phyloP scores from a whole-genome alignment of 2,329 filamentous ascomycete genomes.

The Lachnellula occidentalis region DNA sequence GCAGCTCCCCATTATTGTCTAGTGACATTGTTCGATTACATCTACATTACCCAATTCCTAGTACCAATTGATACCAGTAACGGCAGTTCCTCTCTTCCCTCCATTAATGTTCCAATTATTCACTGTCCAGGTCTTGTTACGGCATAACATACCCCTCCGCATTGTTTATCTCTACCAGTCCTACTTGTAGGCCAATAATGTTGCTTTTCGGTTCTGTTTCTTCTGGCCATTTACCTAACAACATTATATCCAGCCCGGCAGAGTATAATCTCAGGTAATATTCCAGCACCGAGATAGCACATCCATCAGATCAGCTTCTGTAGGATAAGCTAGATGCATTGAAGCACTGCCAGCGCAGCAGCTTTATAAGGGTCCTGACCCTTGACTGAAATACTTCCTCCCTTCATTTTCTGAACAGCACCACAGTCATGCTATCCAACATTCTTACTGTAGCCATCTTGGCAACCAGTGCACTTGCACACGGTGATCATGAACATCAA shows the following conservation, averaged over 20 bases:
- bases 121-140: not conserved
- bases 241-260: not conserved
- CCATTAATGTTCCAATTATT: not conserved
- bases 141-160: slow-evolving; percentile 2
- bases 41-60: slow-evolving; percentile 18
- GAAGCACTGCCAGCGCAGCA: slow-evolving; percentile 19
- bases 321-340: slow-evolving; percentile 6
- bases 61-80: slow-evolving; percentile 8
- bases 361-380: slow-evolving; percentile 12
- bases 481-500: slow-evolving; percentile 75
- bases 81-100: not conserved
- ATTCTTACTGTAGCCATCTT: slow-evolving; percentile 22
- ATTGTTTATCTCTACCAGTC: slow-evolving; percentile 13
- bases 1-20: not conserved
- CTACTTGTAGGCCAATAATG: not conserved
- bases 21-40: slow-evolving; percentile 13
- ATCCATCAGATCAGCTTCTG: slow-evolving; percentile 1
- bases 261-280: slow-evolving; percentile 14
- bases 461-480: slow-evolving; percentile 70
- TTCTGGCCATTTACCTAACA: slow-evolving; percentile 14
- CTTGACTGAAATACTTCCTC: slow-evolving; percentile 1
- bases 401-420: slow-evolving; percentile 1
- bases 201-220: not conserved
- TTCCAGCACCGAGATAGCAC: slow-evolving; percentile 13
- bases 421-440: slow-evolving; percentile 24